Evolutionary conservation across 2,329 filamentous ascomycete genomes (phyloP).

Genomic region (Venturia aucupariae): DNA sequence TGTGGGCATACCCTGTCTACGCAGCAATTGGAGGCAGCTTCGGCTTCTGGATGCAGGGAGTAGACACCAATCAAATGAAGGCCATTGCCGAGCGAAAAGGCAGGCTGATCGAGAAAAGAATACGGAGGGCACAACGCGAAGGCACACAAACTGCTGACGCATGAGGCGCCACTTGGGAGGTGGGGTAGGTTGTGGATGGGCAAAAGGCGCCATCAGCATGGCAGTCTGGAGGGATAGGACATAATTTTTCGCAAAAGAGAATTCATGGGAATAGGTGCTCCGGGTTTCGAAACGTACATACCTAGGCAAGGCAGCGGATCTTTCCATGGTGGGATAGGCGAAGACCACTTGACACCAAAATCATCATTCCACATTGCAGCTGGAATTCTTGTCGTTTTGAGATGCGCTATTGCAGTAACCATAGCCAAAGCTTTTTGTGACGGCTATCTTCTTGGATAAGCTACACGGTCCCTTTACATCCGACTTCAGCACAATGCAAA

Average conservation of each 20-base stretch:
- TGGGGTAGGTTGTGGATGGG: background rate
- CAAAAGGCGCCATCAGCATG: background rate
- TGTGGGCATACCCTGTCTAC: constrained; percentile 90
- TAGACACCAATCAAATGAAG: constrained; percentile 72
- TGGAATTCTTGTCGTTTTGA: background rate
- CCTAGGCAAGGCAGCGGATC: background rate
- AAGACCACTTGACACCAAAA: background rate
- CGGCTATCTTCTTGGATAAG: too few species aligned
- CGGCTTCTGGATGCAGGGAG: constrained; percentile 92
- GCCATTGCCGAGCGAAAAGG: constrained; percentile 72
- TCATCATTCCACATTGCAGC: background rate
- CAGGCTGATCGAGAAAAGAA: constrained; percentile 78
- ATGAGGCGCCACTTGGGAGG: background rate
- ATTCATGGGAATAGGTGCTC: background rate
- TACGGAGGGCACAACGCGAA: constrained; percentile 36
- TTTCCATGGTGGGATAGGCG: background rate
- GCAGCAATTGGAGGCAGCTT: constrained; percentile 79
- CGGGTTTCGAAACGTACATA: background rate
- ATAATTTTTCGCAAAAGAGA: background rate
- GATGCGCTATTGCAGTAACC: background rate
- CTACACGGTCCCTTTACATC: too few species aligned
- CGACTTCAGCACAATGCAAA: background rate
- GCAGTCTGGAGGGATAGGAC: background rate
- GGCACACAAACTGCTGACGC: background rate
- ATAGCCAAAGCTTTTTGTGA: background rate